Evolutionary conservation across 2,329 filamentous ascomycete species (phyloP), one percentile per base, ranked within the genome.

Genomic region (Pyrenophora graminea): DNA sequence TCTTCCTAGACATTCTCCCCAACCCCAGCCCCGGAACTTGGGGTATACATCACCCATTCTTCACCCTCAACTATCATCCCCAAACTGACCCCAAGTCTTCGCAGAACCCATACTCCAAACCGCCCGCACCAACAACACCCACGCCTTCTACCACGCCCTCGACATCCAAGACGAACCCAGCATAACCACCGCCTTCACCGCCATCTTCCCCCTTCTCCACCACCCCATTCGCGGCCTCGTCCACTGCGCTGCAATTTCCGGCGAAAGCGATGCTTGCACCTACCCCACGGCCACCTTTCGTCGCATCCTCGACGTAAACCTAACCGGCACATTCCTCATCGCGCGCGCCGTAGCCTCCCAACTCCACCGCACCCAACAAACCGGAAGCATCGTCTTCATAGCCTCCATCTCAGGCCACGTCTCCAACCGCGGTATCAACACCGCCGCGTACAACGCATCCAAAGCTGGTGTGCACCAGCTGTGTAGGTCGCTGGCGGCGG

Each of bases 381-480:
- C 62, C 2, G 72, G 72, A 1, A 72, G 68, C 39, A 73, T 75
- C 17, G 71, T 75, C 6, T 54, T 75, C 12, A 69, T 75, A 13
- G 73, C 72, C 3, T 71, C 68, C 48, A 76, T 76, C 61, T 71
- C 64, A 15, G 73, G 68, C 0, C 63, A 66, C 33, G 58, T 71
- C 8, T 65, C 63, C 8, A 74, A 74, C 44, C 64, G 59, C 43
- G 74, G 73, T 1, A 69, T 78, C 33, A 69, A 74, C 19, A 77
- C 72, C 3, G 68, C 76, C 5, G 75, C 72, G 0, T 84, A 84
- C 68, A 83, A 82, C 61, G 74, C 79, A 0, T 81, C 78, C 50
- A 84, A 84, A 67, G 76, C 80, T 0, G 81, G 78, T 0, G 77
- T 83, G 3, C 76, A 80, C 36, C 80, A 83, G 60, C 72, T 83